Evolutionary conservation across 2,329 filamentous ascomycete species (phyloP), one percentile per base, ranked within the genome.

Genomic region (Aspergillus spinulosporus): DNA sequence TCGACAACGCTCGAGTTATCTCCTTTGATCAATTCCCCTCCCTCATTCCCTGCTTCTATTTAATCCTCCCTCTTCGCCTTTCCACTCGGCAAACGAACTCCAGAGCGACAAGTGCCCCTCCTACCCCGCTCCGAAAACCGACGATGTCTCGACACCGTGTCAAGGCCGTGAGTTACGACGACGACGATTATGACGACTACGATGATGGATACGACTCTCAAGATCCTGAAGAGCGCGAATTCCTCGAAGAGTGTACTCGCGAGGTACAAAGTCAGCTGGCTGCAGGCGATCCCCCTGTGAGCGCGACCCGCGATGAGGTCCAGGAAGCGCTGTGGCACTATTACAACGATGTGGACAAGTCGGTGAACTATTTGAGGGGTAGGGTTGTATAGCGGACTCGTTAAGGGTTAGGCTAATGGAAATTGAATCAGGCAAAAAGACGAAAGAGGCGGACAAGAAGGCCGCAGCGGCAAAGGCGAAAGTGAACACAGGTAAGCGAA

Each of bases 321-420:
- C 86, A 96, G 71, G 93, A 97, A 59, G 84, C 92, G 0, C 75
- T 99, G 12, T 97, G 92, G 91, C 86, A 99, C 74, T 97, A 97
- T 74, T 97, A 93, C 72, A 97, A 92, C 71, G 92, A 99, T 66
- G 81, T 96, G 31, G 88, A 86, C 56, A 96, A 96, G 74, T 86
- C 90, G 1, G 88, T 95, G 37, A 81, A 83, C 55, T 97, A 95
- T 68, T 75, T 99, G 56, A 83, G 86, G 60, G 88, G 86, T 80
- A 86, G 64, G 73, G 56, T 21, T 21, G 43, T 3, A 28, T 48
- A 12, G 43, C 2, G n/a, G 36, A 26, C 7, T 5, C 5, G 34
- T 4, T 9, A n/a, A 15, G 12, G 37, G 39, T 7, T 42, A 4
- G 21, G 11, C 54, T 62, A 55, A 58, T 46, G 47, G 21, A 28